Percentiles rank a stretch among this genome's conserved stretches.
phyloP scores from a whole-genome alignment of 495 filamentous ascomycete species.

The Hyaloscypha hepaticicola region DNA sequence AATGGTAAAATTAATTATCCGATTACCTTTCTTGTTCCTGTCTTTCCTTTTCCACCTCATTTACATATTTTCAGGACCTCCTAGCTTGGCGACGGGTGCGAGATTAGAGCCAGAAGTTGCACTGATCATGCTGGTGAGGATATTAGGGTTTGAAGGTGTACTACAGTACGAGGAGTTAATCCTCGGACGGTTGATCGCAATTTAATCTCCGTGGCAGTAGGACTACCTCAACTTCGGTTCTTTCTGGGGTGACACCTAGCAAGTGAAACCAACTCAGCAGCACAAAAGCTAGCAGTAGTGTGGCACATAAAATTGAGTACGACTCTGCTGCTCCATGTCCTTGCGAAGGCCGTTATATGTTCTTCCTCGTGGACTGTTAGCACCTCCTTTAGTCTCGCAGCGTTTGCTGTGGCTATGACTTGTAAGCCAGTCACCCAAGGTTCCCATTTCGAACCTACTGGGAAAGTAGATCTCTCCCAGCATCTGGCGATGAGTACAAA shows the following conservation, averaged over 20 bases:
- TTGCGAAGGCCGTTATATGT: conserved; percentile 59
- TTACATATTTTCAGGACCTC: too few species aligned
- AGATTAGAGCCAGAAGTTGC: too few species aligned
- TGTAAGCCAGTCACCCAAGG: conserved; percentile 2
- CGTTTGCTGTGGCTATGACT: conserved; percentile 57
- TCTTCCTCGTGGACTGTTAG: conserved; percentile 55
- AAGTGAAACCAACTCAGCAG: conserved; percentile 47
- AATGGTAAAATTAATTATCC: too few species aligned
- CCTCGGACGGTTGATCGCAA: conserved; percentile 54
- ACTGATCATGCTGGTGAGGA: too few species aligned
- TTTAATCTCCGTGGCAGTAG: conserved; percentile 46
- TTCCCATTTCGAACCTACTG: too few species aligned
- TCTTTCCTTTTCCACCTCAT: too few species aligned
- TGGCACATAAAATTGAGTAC: conserved; percentile 52
- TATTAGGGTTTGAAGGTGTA: too few species aligned
- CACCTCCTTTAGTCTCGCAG: conserved; percentile 69
- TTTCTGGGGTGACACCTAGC: conserved; percentile 69
- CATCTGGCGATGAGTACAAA: conserved; percentile 62
- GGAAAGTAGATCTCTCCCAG: conserved; percentile 37
- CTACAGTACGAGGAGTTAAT: neutral
- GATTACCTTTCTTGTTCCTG: too few species aligned
- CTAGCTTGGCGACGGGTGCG: too few species aligned
- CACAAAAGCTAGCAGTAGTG: conserved; percentile 40
- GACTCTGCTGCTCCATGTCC: conserved; percentile 53
- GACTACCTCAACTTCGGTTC: conserved; percentile 65